Base-by-base conservation (phyloP, 2,329 filamentous ascomycete genomes). In the Fusarium heterosporum region DNA sequence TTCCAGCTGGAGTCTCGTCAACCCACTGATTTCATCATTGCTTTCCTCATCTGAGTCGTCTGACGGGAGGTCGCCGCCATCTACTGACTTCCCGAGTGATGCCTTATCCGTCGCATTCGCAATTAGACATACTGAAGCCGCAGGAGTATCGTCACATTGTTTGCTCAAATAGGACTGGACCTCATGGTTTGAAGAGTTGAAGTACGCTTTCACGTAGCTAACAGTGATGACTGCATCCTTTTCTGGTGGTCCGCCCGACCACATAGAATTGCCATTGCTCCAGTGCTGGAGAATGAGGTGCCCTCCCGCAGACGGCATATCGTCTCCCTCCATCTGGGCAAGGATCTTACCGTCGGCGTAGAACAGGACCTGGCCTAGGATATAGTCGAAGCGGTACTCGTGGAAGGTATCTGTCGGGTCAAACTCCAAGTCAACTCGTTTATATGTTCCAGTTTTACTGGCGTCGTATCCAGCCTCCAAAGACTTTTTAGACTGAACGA, bases 361-460 rank as follows among this genome's bases (percentile, higher is more conserved):
- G 77, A 93, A 94, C 12, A 84, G 75, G 10, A 94, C 89, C 1
- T 80, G 80, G 1, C 81, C 82, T 0, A 86, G 83, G 16, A 88
- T 76, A 79, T 91, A 93, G 77, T 95, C 92, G 75, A 94, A 90
- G 36, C 92, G 89, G 73, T 93, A 93, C 78, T 94, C 91, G 77
- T 94, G 91, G 72, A 90, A 92, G 39, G 75, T 85, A 1, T 77
- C 74, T 1, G 88, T 87, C 0, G 91, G 90, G 64, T 90, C 81
- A 77, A 93, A 94, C 0, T 85, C 82, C 2, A 94, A 81, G 47
- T 85, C 79, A 29, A 86, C 79, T 38, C 85, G 79, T 54, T 83
- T 74, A 76, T 88, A 92, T 51, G 83, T 86, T 4, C 81, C 80
- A 3, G 89, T 90, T 49, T 79, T 78, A 40, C 81, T 81, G 1